phyloP scores from a whole-genome alignment of 75 land plant species.

The Cunninghamia lanceolata region DNA sequence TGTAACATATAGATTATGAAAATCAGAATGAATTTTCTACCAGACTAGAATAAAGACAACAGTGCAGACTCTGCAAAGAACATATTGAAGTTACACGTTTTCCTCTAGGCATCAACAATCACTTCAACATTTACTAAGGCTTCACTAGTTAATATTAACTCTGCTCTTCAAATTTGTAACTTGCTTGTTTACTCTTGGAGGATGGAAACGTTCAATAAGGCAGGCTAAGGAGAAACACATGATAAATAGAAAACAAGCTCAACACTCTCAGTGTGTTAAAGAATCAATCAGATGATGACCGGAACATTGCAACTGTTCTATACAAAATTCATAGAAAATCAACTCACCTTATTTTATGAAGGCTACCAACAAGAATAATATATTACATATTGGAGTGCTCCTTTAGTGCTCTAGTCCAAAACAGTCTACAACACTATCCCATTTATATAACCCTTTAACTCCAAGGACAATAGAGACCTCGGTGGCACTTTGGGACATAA shows the following conservation, averaged over 20 bases:
- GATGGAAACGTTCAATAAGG: too few species aligned
- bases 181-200: neutral
- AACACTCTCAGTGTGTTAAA: too few species aligned
- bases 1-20: neutral
- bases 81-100: too few species aligned
- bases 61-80: too few species aligned
- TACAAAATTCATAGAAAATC: neutral
- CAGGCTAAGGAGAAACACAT: too few species aligned
- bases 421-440: neutral
- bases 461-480: neutral
- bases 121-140: neutral
- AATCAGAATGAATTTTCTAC: neutral
- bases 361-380: conserved; percentile 6
- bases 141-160: neutral
- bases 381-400: neutral
- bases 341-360: neutral
- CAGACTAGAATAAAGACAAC: neutral
- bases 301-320: neutral
- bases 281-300: neutral
- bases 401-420: neutral
- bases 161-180: neutral
- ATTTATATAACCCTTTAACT: neutral
- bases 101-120: too few species aligned
- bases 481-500: neutral
- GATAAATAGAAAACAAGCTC: too few species aligned